Conservation (phyloP, 2,329 filamentous ascomycete species). For the Scedosporium apiospermum region DNA sequence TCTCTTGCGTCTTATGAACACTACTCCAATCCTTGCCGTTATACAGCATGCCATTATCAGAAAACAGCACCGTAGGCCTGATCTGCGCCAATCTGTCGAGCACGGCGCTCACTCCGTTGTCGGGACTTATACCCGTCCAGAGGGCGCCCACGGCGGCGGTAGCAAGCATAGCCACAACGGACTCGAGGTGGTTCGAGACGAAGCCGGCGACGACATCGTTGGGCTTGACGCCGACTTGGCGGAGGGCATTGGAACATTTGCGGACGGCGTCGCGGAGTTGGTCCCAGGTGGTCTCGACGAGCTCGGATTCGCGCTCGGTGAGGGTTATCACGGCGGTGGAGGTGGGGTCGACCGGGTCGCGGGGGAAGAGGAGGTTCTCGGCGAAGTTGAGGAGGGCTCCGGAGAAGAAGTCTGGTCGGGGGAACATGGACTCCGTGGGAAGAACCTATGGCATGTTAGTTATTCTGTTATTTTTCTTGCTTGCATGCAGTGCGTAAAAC, state of each 20-base stretch:
- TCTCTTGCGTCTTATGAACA: slow-evolving; percentile 66
- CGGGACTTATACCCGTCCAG: slow-evolving; percentile 89
- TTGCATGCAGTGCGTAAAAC: background rate
- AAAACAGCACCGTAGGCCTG: slow-evolving; percentile 70
- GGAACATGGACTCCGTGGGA: slow-evolving; percentile 65
- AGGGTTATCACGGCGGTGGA: slow-evolving; percentile 62
- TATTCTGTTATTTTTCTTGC: too few species aligned
- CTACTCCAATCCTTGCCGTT: slow-evolving; percentile 86
- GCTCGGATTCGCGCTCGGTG: slow-evolving; percentile 60
- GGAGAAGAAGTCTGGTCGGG: slow-evolving; percentile 76
- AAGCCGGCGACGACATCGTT: slow-evolving; percentile 59
- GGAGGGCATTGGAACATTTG: slow-evolving; percentile 61
- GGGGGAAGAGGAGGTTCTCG: slow-evolving; percentile 84
- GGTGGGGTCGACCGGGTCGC: slow-evolving; percentile 20
- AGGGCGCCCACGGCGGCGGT: slow-evolving; percentile 74
- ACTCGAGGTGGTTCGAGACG: slow-evolving; percentile 82
- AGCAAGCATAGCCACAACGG: slow-evolving; percentile 80
- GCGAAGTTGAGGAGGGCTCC: slow-evolving; percentile 81
- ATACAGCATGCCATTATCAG: slow-evolving; percentile 81
- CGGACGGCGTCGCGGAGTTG: slow-evolving; percentile 71
- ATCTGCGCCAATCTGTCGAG: slow-evolving; percentile 83
- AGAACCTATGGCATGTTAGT: slow-evolving; percentile 47
- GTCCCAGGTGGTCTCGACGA: slow-evolving; percentile 57
- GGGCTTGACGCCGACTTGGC: slow-evolving; percentile 49
- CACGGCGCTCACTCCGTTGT: slow-evolving; percentile 85